Percentiles rank a stretch among this genome's conserved stretches.
phyloP scores from a whole-genome alignment of 2,329 filamentous ascomycete genomes.

The Penicillium sp. region DNA sequence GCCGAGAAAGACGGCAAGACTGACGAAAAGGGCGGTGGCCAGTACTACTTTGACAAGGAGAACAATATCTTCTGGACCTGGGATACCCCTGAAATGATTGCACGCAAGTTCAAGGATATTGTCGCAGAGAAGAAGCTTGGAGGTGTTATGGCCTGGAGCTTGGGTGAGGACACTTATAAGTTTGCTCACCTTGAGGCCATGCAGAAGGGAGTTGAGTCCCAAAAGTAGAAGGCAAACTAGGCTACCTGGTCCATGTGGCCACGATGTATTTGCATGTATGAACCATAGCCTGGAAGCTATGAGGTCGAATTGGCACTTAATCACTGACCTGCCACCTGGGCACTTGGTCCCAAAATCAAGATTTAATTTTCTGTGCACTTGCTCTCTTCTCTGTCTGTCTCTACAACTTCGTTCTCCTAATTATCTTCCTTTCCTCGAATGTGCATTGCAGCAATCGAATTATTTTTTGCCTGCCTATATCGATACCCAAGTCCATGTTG shows the following conservation, averaged over 20 bases:
- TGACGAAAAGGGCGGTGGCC: conserved; percentile 61
- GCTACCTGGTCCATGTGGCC: too few species aligned
- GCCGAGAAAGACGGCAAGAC: conserved; percentile 57
- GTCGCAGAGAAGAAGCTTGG: conserved; percentile 60
- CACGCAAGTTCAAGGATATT: conserved; percentile 62
- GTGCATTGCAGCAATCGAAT: too few species aligned
- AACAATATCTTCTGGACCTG: conserved; percentile 72
- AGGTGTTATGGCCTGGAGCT: conserved; percentile 74
- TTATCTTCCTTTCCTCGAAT: too few species aligned
- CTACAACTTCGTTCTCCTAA: too few species aligned
- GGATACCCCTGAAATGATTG: conserved; percentile 64
- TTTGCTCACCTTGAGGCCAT: conserved; percentile 50
- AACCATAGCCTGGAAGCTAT: not conserved
- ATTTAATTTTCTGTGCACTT: not conserved
- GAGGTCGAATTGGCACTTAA: not conserved
- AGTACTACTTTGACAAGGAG: conserved; percentile 66
- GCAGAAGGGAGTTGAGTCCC: conserved; percentile 31
- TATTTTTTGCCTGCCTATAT: too few species aligned
- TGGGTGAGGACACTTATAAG: conserved; percentile 64
- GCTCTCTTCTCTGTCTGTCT: not conserved
- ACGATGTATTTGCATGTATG: not conserved
- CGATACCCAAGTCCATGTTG: too few species aligned
- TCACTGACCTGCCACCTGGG: not conserved
- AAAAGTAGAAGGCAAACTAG: not conserved
- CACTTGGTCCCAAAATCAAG: not conserved